Evolutionary conservation across 225 moss, liverwort and hornwort genomes (phyloP).

Genomic region (Polytrichum commune): DNA sequence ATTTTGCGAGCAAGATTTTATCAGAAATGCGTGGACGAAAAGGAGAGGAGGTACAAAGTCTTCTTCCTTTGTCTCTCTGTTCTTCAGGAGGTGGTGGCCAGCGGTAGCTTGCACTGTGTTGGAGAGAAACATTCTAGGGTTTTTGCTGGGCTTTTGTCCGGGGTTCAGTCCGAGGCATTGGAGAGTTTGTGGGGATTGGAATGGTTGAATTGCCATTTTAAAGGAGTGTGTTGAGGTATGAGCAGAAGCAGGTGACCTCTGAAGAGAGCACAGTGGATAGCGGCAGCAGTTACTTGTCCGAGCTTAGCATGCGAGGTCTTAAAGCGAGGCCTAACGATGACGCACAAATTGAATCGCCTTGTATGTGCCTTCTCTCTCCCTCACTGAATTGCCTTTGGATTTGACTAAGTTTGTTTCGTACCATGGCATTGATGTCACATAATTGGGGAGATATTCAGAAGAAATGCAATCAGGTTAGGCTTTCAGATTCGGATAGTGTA

Average conservation of each 20-base stretch:
- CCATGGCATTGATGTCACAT: too few species aligned
- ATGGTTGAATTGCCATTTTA: not conserved
- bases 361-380: constrained; percentile 24
- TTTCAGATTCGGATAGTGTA: not conserved
- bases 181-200: not conserved
- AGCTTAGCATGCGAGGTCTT: constrained; percentile 59
- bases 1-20: constrained; percentile 62
- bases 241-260: constrained; percentile 30
- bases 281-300: constrained; percentile 58
- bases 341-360: constrained; percentile 28
- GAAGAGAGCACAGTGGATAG: constrained; percentile 24
- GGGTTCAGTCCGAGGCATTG: not conserved
- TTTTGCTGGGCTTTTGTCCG: not conserved
- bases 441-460: not conserved
- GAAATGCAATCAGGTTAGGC: not conserved
- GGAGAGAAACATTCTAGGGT: not conserved
- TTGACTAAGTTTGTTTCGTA: too few species aligned
- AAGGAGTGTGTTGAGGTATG: not conserved
- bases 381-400: too few species aligned
- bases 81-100: too few species aligned
- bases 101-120: too few species aligned
- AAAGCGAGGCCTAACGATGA: constrained; percentile 36
- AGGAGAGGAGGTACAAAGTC: constrained; percentile 36
- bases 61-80: too few species aligned
- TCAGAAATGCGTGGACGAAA: constrained; percentile 60